Base-by-base conservation (phyloP, 73 alveolate species). In the Paramecium primaurelia region DNA sequence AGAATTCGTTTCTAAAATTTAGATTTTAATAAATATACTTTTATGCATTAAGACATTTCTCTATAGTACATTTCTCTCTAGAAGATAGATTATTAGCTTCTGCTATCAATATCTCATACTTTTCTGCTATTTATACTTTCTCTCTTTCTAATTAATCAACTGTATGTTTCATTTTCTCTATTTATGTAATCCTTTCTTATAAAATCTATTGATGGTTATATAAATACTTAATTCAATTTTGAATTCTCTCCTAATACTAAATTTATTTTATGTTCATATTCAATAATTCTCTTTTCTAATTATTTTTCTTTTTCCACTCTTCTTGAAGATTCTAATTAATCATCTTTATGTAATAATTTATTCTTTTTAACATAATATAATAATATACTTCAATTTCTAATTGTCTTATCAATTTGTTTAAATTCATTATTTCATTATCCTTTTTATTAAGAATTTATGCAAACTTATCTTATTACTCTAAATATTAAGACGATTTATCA, bases 181-280 rank as follows among this genome's bases (percentile, higher is more conserved):
- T 40, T 38, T 73, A n/a, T 16, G 58, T n/a, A 1, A 73, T 73
- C 32, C 87, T 73, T 22, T 73, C 87, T 37, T 40, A 73, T 36
- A 73, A 38, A 34, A 64, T 64, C 84, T 64, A 54, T 54, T 54
- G 30, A 18, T 64, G 26, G 20, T 20, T 12, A 25, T 32, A 64
- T 64, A 64, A 64, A 64, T 40, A 73, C 87, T 73, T 73, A 73
- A 73, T 73, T 73, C 34, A 73, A 40, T 37, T 73, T 73, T 73
- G 40, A 36, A 73, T 73, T 73, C 59, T 73, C 87, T 30, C 12
- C 59, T 16, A 73, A 38, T 6, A 73, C 20, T 36, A 73, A 73
- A 73, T 73, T 73, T 73, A 73, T 36, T 73, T 73, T 73, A 14
- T 73, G 40, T 18, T 73, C 87, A 73, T 73, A 73, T 38, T 73